These are phyloP conservation scores for Pichia exigua DNA, from an alignment of 805 yeast genomes.

Conservation along the genomic window DNA sequence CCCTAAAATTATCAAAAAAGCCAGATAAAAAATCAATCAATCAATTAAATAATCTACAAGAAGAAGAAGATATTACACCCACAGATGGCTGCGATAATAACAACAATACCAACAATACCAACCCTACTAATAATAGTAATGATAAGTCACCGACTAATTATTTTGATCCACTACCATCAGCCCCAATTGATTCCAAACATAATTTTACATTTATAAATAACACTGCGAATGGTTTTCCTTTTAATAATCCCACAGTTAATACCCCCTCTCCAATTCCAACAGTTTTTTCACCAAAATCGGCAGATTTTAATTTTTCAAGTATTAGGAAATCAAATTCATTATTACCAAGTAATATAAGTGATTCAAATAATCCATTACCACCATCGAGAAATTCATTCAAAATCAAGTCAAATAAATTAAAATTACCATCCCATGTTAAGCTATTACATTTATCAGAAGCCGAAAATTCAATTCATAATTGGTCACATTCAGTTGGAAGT, in stretches of 20 bases:
- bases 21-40: neutral
- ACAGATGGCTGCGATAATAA: neutral
- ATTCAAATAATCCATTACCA: slow-evolving; percentile 9
- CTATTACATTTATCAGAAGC: slow-evolving; percentile 15
- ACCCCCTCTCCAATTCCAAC: neutral
- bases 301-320: neutral
- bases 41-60: slow-evolving; percentile 4
- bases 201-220: neutral
- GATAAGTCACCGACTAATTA: neutral
- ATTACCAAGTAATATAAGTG: slow-evolving; percentile 2
- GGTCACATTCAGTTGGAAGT: slow-evolving; percentile 15
- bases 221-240: neutral
- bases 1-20: slow-evolving; percentile 3
- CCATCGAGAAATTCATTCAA: slow-evolving; percentile 15
- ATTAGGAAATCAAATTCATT: neutral
- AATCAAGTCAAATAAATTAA: slow-evolving; percentile 17
- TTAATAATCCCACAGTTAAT: neutral
- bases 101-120: neutral
- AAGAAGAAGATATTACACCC: neutral
- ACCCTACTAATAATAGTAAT: neutral
- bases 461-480: slow-evolving; percentile 12
- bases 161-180: slow-evolving; percentile 1
- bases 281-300: neutral
- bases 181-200: slow-evolving; percentile 7
- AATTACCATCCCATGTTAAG: slow-evolving; percentile 19